Conservation (phyloP, 345 rosid genomes). For the Salix purpurea region DNA sequence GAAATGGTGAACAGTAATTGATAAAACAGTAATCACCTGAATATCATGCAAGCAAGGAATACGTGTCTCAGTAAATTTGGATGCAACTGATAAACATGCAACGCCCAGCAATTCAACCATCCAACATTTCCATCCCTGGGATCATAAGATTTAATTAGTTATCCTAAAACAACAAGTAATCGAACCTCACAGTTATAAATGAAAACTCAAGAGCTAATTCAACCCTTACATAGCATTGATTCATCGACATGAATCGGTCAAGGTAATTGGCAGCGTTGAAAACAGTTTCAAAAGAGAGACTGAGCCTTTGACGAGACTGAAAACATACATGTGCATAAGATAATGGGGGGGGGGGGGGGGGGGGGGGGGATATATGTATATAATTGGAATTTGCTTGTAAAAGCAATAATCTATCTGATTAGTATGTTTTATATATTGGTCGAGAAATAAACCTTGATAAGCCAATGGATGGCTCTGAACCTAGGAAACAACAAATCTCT, state of each 20-base stretch:
- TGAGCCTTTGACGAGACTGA: slow-evolving; percentile 45
- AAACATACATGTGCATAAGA: slow-evolving; percentile 12
- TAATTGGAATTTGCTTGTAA: too few species aligned
- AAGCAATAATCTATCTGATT: too few species aligned
- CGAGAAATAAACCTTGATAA: slow-evolving; percentile 26
- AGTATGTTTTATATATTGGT: too few species aligned
- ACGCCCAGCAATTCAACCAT: slow-evolving; percentile 58
- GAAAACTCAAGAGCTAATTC: not conserved
- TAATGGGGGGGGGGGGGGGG: too few species aligned
- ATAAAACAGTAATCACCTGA: slow-evolving; percentile 38
- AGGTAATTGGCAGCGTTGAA: slow-evolving; percentile 57
- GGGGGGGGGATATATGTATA: too few species aligned
- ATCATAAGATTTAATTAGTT: too few species aligned
- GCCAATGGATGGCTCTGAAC: slow-evolving; percentile 37
- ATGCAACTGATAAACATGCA: slow-evolving; percentile 63
- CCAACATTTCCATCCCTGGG: slow-evolving; percentile 65
- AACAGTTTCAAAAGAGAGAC: slow-evolving; percentile 37
- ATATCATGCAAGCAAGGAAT: slow-evolving; percentile 47
- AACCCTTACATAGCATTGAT: slow-evolving; percentile 44
- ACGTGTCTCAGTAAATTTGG: slow-evolving; percentile 55
- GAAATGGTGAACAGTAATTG: too few species aligned
- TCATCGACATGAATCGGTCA: slow-evolving; percentile 51
- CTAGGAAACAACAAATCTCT: slow-evolving; percentile 22
- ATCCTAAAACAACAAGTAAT: not conserved
- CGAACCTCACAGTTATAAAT: not conserved